phyloP scores from a whole-genome alignment of 768 basidiomycete genomes.

The Lactarius pseudohatsudake region DNA sequence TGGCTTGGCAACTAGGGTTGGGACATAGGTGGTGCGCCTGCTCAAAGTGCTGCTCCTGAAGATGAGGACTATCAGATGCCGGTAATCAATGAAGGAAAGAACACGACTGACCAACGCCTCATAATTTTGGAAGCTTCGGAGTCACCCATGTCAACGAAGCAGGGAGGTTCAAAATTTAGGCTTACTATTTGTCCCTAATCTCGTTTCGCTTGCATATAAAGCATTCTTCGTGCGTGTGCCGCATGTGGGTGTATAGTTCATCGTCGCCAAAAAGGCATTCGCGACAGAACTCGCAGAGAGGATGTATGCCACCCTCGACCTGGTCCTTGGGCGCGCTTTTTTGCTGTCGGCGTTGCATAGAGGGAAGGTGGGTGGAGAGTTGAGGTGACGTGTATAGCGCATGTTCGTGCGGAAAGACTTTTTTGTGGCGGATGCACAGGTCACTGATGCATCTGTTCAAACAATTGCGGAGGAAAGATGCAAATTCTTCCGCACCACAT shows the following conservation, averaged over 20 bases:
- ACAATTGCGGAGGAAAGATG: not conserved
- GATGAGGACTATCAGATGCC: not conserved
- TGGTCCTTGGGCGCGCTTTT: conserved; percentile 49
- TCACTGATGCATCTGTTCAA: conserved; percentile 49
- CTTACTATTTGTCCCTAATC: conserved; percentile 82
- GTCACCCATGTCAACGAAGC: not conserved
- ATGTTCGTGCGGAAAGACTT: conserved; percentile 96
- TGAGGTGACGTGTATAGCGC: conserved; percentile 68
- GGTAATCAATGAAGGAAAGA: not conserved
- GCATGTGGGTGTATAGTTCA: conserved; percentile 91
- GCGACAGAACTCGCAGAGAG: conserved; percentile 85
- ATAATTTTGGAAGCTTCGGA: conserved; percentile 72
- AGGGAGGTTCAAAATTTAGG: conserved; percentile 4
- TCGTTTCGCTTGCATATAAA: conserved; percentile 89
- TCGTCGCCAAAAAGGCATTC: conserved; percentile 93
- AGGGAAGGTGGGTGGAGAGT: conserved; percentile 75
- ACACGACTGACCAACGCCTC: conserved; percentile 55
- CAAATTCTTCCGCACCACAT: conserved; percentile 66
- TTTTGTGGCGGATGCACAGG: conserved; percentile 85
- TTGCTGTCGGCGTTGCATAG: conserved; percentile 47
- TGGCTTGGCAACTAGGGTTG: conserved; percentile 69
- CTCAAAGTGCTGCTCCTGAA: conserved; percentile 74
- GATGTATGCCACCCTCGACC: conserved; percentile 71
- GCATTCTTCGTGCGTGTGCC: conserved; percentile 93
- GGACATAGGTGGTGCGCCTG: conserved; percentile 76